Percentiles rank a stretch among this genome's conserved stretches.
Evolutionary conservation across 495 filamentous ascomycete genomes (phyloP).

Genomic region (Thozetella sp.): DNA sequence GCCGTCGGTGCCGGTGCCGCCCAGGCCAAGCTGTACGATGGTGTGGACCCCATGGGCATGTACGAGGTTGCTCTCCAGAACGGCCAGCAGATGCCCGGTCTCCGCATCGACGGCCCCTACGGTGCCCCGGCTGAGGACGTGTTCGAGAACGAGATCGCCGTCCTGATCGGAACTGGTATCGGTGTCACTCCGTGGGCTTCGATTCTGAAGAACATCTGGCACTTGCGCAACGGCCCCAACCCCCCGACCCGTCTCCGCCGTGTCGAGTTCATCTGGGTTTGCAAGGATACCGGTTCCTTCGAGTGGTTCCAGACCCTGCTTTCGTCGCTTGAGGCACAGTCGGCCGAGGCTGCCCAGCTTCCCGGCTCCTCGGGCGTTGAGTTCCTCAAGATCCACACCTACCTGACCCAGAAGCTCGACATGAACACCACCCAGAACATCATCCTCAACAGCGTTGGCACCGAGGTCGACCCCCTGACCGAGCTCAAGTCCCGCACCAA

Average conservation of each 20-base stretch:
- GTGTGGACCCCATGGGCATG: slow-evolving; percentile 92
- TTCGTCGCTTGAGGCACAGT: slow-evolving; percentile 88
- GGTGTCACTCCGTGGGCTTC: slow-evolving; percentile 97
- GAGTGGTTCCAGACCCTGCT: slow-evolving; percentile 98
- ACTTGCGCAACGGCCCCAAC: slow-evolving; percentile 83
- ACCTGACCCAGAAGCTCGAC: slow-evolving; percentile 92
- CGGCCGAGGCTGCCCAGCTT: slow-evolving; percentile 62
- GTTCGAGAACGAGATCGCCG: slow-evolving; percentile 97
- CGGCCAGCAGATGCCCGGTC: slow-evolving; percentile 82
- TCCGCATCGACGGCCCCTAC: slow-evolving; percentile 95
- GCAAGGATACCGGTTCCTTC: slow-evolving; percentile 93
- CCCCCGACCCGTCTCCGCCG: slow-evolving; percentile 84
- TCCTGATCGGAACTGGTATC: slow-evolving; percentile 96
- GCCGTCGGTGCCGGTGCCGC: slow-evolving; percentile 88
- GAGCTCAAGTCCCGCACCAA: slow-evolving; percentile 89
- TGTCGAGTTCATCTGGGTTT: slow-evolving; percentile 99
- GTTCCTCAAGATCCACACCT: slow-evolving; percentile 98
- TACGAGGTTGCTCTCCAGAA: slow-evolving; percentile 97
- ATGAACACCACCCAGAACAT: slow-evolving; percentile 93
- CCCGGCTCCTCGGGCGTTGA: slow-evolving; percentile 69
- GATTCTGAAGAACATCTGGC: slow-evolving; percentile 99
- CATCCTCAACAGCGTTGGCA: slow-evolving; percentile 91
- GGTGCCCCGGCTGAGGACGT: slow-evolving; percentile 96
- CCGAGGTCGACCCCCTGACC: slow-evolving; percentile 85
- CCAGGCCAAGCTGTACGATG: slow-evolving; percentile 83